Percentiles rank a stretch among this genome's conserved stretches.
Evolutionary conservation across 371 early-diverging fungal genomes (phyloP).

Genomic region (Gilbertella persicaria): DNA sequence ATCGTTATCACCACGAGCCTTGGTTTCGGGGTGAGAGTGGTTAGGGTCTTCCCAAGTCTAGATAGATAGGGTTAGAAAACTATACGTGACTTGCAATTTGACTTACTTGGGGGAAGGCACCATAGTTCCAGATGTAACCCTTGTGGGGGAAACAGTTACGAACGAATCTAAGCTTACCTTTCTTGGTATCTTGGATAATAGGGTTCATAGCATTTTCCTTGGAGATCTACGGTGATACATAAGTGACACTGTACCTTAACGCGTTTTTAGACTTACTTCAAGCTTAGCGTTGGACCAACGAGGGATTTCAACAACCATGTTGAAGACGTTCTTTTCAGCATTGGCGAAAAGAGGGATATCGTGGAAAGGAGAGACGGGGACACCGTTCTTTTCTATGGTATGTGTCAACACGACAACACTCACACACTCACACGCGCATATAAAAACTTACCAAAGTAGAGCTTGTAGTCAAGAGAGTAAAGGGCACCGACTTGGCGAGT

Average conservation of each 20-base stretch:
- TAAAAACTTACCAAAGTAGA: slow-evolving; percentile 73
- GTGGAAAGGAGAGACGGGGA: slow-evolving; percentile 88
- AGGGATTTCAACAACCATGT: slow-evolving; percentile 94
- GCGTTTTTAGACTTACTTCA: slow-evolving; percentile 60
- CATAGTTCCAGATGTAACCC: slow-evolving; percentile 98
- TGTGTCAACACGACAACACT: not conserved
- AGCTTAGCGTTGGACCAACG: slow-evolving; percentile 96
- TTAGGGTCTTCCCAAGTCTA: slow-evolving; percentile 96
- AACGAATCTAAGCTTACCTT: slow-evolving; percentile 91
- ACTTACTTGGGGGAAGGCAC: slow-evolving; percentile 79
- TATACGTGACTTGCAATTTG: not conserved
- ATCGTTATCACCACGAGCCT: slow-evolving; percentile 91
- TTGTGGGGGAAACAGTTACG: slow-evolving; percentile 94
- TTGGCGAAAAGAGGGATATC: slow-evolving; percentile 89
- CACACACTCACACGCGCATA: not conserved
- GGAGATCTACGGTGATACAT: slow-evolving; percentile 57
- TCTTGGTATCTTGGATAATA: slow-evolving; percentile 95
- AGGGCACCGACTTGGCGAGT: slow-evolving; percentile 80
- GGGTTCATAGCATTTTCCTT: slow-evolving; percentile 87
- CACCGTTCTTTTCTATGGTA: slow-evolving; percentile 36
- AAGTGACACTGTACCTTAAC: not conserved
- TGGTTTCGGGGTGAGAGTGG: slow-evolving; percentile 76
- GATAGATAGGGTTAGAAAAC: not conserved
- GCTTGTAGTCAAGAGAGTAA: slow-evolving; percentile 84
- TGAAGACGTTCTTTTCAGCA: slow-evolving; percentile 71